These are phyloP conservation scores for Pisolithus microcarpus DNA, from an alignment of 768 basidiomycete genomes.

Conservation along the genomic window DNA sequence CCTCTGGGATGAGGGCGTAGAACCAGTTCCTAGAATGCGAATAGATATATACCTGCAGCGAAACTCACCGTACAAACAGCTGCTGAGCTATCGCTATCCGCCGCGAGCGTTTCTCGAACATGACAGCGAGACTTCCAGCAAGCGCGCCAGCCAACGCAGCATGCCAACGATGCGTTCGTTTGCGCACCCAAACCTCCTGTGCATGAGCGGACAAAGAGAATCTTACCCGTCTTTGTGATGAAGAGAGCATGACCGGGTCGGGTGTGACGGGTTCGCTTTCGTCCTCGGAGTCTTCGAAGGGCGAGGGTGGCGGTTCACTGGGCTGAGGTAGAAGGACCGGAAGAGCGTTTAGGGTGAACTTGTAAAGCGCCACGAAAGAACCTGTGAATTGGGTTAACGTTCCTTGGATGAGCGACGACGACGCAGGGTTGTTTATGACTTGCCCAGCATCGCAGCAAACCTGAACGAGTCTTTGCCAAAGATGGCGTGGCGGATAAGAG, in stretches of 20 bases:
- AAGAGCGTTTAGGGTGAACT: slow-evolving; percentile 68
- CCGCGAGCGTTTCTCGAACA: slow-evolving; percentile 67
- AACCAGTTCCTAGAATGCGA: neutral
- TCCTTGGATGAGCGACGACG: neutral
- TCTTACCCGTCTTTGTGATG: slow-evolving; percentile 35
- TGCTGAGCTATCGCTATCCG: slow-evolving; percentile 75
- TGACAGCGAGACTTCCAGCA: slow-evolving; percentile 64
- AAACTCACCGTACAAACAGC: slow-evolving; percentile 73
- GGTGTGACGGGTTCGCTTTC: slow-evolving; percentile 5
- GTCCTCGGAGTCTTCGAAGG: slow-evolving; percentile 27
- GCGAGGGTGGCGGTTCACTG: slow-evolving; percentile 17
- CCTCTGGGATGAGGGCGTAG: slow-evolving; percentile 42
- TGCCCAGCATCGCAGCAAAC: slow-evolving; percentile 85
- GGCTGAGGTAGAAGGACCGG: slow-evolving; percentile 57
- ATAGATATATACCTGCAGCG: neutral
- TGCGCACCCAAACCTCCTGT: slow-evolving; percentile 55
- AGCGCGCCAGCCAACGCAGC: slow-evolving; percentile 71
- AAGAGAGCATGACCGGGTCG: slow-evolving; percentile 9
- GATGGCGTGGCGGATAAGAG: slow-evolving; percentile 70
- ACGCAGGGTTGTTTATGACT: slow-evolving; percentile 7
- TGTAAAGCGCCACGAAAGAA: slow-evolving; percentile 73
- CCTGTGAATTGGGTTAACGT: slow-evolving; percentile 32
- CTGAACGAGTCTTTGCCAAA: slow-evolving; percentile 79
- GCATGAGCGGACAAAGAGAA: slow-evolving; percentile 58
- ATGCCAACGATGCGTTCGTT: slow-evolving; percentile 71